These are phyloP conservation scores for Rhizopus sp. DNA, from an alignment of 371 early-diverging fungal species.

Conservation along the genomic window DNA sequence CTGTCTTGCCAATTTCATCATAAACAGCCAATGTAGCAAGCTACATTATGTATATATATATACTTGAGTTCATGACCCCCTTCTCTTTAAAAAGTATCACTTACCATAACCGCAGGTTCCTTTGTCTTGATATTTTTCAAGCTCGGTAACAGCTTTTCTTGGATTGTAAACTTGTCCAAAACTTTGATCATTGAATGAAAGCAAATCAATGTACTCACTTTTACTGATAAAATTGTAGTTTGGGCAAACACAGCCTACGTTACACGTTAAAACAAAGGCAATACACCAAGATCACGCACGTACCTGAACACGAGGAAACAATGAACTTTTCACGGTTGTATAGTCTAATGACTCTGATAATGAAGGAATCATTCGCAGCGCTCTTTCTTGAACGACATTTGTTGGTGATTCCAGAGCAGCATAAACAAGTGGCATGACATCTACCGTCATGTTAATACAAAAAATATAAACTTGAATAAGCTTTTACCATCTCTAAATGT, in stretches of 20 bases:
- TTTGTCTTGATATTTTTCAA: slow-evolving; percentile 77
- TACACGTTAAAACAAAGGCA: background rate
- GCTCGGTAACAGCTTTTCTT: slow-evolving; percentile 76
- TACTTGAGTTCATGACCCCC: background rate
- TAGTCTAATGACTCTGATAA: slow-evolving; percentile 69
- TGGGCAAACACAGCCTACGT: slow-evolving; percentile 62
- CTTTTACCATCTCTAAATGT: slow-evolving; percentile 61
- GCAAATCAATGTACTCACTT: slow-evolving; percentile 75
- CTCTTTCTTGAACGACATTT: slow-evolving; percentile 76
- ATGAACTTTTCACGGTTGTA: slow-evolving; percentile 66
- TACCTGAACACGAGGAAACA: slow-evolving; percentile 78
- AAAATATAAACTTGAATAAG: background rate
- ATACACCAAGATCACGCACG: background rate
- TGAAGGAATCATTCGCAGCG: slow-evolving; percentile 66
- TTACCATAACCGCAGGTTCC: slow-evolving; percentile 78
- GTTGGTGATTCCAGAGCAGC: slow-evolving; percentile 65
- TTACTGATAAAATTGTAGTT: slow-evolving; percentile 72
- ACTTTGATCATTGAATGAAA: slow-evolving; percentile 74
- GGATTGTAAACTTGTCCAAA: slow-evolving; percentile 73
- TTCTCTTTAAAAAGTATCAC: slow-evolving; percentile 1
- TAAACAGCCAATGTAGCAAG: slow-evolving; percentile 82
- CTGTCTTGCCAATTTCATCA: slow-evolving; percentile 71
- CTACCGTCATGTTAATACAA: slow-evolving; percentile 25
- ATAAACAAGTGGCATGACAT: slow-evolving; percentile 79
- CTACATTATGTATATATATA: slow-evolving; percentile 16